Conservation (phyloP, 2,329 filamentous ascomycete genomes). For the Fusarium vanettenii region DNA sequence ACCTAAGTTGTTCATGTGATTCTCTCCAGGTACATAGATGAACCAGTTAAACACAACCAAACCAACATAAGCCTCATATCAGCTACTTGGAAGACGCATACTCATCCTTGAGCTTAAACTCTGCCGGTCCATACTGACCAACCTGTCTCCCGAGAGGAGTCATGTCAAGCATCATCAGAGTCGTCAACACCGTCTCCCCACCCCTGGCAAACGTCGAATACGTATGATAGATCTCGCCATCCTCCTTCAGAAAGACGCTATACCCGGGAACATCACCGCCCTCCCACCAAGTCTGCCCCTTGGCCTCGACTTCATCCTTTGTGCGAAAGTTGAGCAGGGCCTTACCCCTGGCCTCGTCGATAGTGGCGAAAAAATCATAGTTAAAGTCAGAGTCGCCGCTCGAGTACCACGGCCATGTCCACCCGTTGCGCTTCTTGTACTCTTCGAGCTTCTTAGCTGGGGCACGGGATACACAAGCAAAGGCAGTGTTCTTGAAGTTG, state of each 20-base stretch:
- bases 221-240: constrained; percentile 50
- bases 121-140: constrained; percentile 36
- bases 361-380: constrained; percentile 52
- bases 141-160: constrained; percentile 50
- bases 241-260: constrained; percentile 51
- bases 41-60: background rate
- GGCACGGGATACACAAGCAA: constrained; percentile 54
- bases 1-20: background rate
- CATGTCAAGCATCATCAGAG: constrained; percentile 48
- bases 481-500: constrained; percentile 50
- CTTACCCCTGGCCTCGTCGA: constrained; percentile 44
- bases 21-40: background rate
- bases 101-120: constrained; percentile 44
- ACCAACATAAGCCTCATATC: background rate
- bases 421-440: constrained; percentile 53
- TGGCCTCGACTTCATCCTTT: constrained; percentile 40
- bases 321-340: constrained; percentile 43
- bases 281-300: constrained; percentile 42
- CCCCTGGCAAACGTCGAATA: constrained; percentile 51
- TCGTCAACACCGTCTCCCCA: constrained; percentile 46
- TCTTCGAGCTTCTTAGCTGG: constrained; percentile 50
- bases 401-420: constrained; percentile 56
- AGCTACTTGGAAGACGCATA: constrained; percentile 24
- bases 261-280: constrained; percentile 50
- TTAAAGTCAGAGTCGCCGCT: constrained; percentile 52